Conservation (phyloP, 2,329 filamentous ascomycete species). For the Hypoxylon sp. region DNA sequence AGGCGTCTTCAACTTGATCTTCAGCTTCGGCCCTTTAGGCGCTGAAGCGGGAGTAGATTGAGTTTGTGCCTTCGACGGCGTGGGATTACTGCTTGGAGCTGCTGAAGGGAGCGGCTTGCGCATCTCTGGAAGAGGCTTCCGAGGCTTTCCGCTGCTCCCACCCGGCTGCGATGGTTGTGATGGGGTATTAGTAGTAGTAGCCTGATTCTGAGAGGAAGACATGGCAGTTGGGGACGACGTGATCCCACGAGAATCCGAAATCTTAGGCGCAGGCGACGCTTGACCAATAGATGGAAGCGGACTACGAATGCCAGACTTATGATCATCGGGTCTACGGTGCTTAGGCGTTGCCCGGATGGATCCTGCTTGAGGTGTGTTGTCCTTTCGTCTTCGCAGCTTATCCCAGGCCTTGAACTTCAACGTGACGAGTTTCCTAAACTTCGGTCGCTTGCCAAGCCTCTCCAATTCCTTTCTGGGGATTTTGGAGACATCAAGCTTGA, state of each 20-base stretch:
- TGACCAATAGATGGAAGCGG: slow-evolving; percentile 15
- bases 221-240: slow-evolving; percentile 25
- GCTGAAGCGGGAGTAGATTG: slow-evolving; percentile 36
- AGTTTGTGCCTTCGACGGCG: slow-evolving; percentile 31
- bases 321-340: slow-evolving; percentile 44
- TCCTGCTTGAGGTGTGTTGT: slow-evolving; percentile 41
- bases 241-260: slow-evolving; percentile 8
- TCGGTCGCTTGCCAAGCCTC: slow-evolving; percentile 39
- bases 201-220: slow-evolving; percentile 12
- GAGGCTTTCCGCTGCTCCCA: slow-evolving; percentile 43
- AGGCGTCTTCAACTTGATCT: slow-evolving; percentile 53
- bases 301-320: slow-evolving; percentile 19
- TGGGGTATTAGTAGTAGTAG: slow-evolving; percentile 11
- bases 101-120: slow-evolving; percentile 51
- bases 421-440: slow-evolving; percentile 44
- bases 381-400: slow-evolving; percentile 44
- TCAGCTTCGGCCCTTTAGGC: slow-evolving; percentile 47
- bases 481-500: slow-evolving; percentile 53
- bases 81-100: slow-evolving; percentile 34
- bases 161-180: slow-evolving; percentile 41
- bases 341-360: slow-evolving; percentile 53
- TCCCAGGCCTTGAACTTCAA: slow-evolving; percentile 53
- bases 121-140: slow-evolving; percentile 53
- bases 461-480: slow-evolving; percentile 47
- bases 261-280: slow-evolving; percentile 21